Percentiles rank a stretch among this genome's conserved stretches.
Conservation (phyloP, 345 rosid genomes). For the Linum tenue region DNA sequence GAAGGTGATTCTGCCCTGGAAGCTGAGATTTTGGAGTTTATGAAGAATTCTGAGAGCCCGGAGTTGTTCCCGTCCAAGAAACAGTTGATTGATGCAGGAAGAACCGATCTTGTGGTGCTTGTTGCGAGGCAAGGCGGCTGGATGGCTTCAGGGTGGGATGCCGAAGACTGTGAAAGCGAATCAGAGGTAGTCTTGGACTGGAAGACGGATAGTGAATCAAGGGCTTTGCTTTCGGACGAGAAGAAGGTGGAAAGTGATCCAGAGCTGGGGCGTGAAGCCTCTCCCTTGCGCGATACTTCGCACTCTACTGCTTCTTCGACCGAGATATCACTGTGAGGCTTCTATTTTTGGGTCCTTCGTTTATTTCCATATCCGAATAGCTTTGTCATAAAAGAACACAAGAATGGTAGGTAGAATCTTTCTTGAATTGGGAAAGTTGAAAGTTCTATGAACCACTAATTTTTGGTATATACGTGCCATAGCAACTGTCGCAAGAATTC, state of each 20-base stretch:
- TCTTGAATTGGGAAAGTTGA: too few species aligned
- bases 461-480: too few species aligned
- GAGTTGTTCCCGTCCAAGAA: conserved; percentile 60
- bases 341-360: conserved; percentile 19
- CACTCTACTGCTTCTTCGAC: conserved; percentile 33
- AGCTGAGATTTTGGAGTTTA: conserved; percentile 73
- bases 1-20: conserved; percentile 51
- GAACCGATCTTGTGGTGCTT: conserved; percentile 67
- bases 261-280: conserved; percentile 17
- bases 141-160: conserved; percentile 87
- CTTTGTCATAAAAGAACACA: neutral
- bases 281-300: conserved; percentile 20
- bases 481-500: conserved; percentile 4
- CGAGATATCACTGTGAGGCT: conserved; percentile 52
- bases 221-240: conserved; percentile 13
- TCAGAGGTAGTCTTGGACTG: conserved; percentile 8
- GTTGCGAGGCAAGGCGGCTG: conserved; percentile 64
- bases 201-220: conserved; percentile 18
- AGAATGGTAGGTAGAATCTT: neutral
- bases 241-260: conserved; percentile 9
- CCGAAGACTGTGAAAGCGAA: conserved; percentile 32
- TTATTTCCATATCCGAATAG: neutral
- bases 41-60: conserved; percentile 55
- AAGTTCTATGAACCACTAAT: too few species aligned
- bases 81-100: conserved; percentile 49